These are phyloP conservation scores for Myxozyma lipomycoides DNA, from an alignment of 805 yeast genomes.

Conservation along the genomic window DNA sequence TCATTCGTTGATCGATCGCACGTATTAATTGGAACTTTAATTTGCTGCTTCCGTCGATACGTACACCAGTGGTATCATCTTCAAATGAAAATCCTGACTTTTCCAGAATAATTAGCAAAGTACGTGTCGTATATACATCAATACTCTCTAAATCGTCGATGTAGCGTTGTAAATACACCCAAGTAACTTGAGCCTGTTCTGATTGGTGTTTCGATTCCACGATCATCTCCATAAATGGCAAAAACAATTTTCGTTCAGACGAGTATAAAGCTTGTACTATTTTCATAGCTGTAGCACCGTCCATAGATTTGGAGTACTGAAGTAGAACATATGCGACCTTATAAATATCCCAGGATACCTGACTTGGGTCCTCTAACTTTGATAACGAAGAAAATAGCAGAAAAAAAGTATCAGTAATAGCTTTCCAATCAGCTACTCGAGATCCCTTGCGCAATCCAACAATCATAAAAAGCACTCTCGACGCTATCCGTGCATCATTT, in stretches of 20 bases:
- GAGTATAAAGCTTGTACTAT: constrained; percentile 11
- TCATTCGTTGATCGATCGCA: not conserved
- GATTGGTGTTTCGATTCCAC: constrained; percentile 3
- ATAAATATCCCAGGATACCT: constrained; percentile 14
- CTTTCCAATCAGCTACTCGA: constrained; percentile 38
- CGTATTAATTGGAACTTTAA: not conserved
- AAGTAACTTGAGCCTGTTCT: constrained; percentile 3
- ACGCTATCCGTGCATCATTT: not conserved
- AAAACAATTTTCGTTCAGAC: constrained; percentile 3
- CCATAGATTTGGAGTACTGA: constrained; percentile 9
- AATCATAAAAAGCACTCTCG: constrained; percentile 31
- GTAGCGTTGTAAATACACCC: constrained; percentile 18
- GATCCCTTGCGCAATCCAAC: constrained; percentile 40
- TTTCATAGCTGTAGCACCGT: constrained; percentile 5
- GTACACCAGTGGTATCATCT: not conserved
- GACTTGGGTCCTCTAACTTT: not conserved
- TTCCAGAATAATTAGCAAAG: constrained; percentile 5
- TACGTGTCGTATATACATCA: constrained; percentile 8
- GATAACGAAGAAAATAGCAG: not conserved
- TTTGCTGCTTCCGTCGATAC: constrained; percentile 7
- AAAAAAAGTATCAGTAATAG: constrained; percentile 4
- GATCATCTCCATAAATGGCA: constrained; percentile 13
- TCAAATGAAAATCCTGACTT: constrained; percentile 1
- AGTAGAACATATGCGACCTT: constrained; percentile 12
- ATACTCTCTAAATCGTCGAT: constrained; percentile 6